Evolutionary conservation across 352 stramenopile genomes (phyloP).

Genomic region (Elongisporangium anandrum): DNA sequence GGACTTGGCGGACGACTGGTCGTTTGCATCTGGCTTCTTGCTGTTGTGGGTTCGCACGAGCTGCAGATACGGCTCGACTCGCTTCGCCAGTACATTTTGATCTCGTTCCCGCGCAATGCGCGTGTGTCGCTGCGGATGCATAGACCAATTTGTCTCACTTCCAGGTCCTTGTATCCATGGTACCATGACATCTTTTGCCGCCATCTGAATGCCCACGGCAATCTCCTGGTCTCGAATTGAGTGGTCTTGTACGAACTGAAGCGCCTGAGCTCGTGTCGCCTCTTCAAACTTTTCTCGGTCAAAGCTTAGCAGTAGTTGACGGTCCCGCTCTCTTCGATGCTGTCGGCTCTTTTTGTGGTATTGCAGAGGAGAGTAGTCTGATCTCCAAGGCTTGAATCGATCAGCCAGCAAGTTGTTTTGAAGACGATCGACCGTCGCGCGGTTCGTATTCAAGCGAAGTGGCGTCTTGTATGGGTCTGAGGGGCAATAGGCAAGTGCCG

Average conservation of each 20-base stretch:
- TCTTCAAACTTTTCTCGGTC: constrained; percentile 14
- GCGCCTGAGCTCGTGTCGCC: constrained; percentile 1
- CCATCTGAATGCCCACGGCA: constrained; percentile 37
- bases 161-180: constrained; percentile 32
- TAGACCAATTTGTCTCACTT: constrained; percentile 19
- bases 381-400: constrained; percentile 43
- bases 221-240: constrained; percentile 36
- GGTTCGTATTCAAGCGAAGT: constrained; percentile 10
- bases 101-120: constrained; percentile 20
- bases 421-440: constrained; percentile 28
- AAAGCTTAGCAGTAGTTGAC: constrained; percentile 39
- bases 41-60: background rate
- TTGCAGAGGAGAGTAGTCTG: constrained; percentile 32
- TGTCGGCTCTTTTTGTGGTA: constrained; percentile 27
- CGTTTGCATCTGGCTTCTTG: background rate
- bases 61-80: constrained; percentile 35
- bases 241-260: constrained; percentile 2
- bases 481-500: background rate
- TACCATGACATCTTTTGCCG: constrained; percentile 42
- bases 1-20: background rate
- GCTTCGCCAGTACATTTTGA: constrained; percentile 28
- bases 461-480: background rate
- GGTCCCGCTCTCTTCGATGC: constrained; percentile 30
- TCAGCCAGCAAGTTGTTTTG: constrained; percentile 28
- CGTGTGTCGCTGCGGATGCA: constrained; percentile 12